Evolutionary conservation across 2,329 filamentous ascomycete species (phyloP).

Genomic region (Beauveria pseudobassiana): DNA sequence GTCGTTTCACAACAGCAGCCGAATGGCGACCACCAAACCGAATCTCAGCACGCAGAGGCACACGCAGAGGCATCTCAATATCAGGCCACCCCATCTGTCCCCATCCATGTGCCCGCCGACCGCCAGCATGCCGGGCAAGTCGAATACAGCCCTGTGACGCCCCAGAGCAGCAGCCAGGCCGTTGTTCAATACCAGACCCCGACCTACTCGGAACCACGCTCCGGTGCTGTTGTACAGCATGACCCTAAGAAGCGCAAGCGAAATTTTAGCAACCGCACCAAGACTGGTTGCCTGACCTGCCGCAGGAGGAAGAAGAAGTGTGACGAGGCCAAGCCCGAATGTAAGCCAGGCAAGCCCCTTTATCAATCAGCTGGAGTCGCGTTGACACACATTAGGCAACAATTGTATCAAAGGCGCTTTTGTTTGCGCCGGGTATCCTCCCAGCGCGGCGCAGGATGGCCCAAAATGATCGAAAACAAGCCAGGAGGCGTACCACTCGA

Average conservation of each 20-base stretch:
- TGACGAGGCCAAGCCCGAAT: conserved; percentile 87
- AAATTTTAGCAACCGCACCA: conserved; percentile 90
- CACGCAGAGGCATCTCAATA: conserved; percentile 39
- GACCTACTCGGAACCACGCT: conserved; percentile 41
- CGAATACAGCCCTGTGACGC: conserved; percentile 36
- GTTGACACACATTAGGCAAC: conserved; percentile 48
- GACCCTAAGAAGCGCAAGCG: conserved; percentile 65
- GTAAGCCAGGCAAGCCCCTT: conserved; percentile 45
- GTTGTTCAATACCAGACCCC: conserved; percentile 30
- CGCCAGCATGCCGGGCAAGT: conserved; percentile 43
- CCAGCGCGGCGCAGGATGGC: conserved; percentile 63
- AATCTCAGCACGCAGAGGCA: conserved; percentile 33
- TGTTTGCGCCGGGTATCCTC: conserved; percentile 83
- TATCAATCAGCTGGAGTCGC: not conserved
- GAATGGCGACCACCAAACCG: conserved; percentile 40
- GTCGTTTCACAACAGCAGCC: conserved; percentile 23
- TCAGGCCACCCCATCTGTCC: conserved; percentile 11
- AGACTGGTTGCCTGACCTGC: conserved; percentile 92
- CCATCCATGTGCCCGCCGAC: conserved; percentile 26
- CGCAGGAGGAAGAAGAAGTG: conserved; percentile 94
- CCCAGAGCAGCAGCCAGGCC: conserved; percentile 33
- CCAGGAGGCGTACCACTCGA: conserved; percentile 67
- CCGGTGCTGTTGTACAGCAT: conserved; percentile 44
- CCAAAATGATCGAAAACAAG: conserved; percentile 66
- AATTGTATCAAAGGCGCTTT: conserved; percentile 91